phyloP scores from a whole-genome alignment of 331 rosid species.

The Rhamnella rubrinervis region DNA sequence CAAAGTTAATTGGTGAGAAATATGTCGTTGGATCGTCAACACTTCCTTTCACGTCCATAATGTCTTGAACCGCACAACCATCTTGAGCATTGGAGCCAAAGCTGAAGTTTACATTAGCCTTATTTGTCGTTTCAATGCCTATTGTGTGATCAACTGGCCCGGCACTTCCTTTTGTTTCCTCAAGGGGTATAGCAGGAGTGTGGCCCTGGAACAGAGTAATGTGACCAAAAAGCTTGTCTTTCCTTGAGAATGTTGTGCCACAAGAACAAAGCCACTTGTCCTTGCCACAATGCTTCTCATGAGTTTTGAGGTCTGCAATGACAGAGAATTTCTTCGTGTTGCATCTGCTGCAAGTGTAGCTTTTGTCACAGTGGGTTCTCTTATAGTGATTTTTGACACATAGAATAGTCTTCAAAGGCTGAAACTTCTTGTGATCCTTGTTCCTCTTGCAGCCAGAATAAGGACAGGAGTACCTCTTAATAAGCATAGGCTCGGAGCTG shows the following conservation, averaged over 20 bases:
- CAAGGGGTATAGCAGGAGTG: constrained; percentile 90
- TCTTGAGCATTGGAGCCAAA: constrained; percentile 50
- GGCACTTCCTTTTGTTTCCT: constrained; percentile 49
- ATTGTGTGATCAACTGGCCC: constrained; percentile 38
- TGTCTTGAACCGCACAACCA: constrained; percentile 41
- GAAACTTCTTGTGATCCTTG: constrained; percentile 91
- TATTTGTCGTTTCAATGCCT: constrained; percentile 42
- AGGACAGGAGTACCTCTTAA: constrained; percentile 97
- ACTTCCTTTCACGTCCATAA: constrained; percentile 58
- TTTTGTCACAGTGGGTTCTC: constrained; percentile 98
- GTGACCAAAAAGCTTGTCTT: constrained; percentile 99
- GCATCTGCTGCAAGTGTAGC: constrained; percentile 95
- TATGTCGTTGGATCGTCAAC: constrained; percentile 69
- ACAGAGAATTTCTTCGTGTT: constrained; percentile 91
- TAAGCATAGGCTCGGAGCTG: constrained; percentile 57
- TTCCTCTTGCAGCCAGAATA: constrained; percentile 92
- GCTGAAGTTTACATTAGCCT: constrained; percentile 50
- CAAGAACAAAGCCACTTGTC: constrained; percentile 99
- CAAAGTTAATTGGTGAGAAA: constrained; percentile 79
- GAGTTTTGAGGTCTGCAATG: constrained; percentile 96
- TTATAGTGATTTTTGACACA: constrained; percentile 99
- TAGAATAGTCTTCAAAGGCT: constrained; percentile 88
- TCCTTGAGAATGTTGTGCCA: constrained; percentile 98
- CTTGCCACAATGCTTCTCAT: constrained; percentile 97
- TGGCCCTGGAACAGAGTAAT: constrained; percentile 97